phyloP scores from a whole-genome alignment of 495 filamentous ascomycete genomes.

The Tuber aestivum region DNA sequence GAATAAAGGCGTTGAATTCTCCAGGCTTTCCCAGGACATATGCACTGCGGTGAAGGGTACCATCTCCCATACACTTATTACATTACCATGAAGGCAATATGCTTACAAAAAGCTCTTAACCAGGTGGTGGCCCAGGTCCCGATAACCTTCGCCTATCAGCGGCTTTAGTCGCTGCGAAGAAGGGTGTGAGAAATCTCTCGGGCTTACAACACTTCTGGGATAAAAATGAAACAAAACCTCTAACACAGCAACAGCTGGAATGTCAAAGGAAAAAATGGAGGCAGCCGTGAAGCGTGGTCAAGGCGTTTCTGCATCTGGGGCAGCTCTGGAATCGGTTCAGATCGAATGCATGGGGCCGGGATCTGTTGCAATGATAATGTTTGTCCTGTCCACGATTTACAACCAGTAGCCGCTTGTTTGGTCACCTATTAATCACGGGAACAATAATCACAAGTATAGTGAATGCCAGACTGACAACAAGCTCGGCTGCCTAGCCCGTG shows the following conservation, averaged over 20 bases:
- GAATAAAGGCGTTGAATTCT: constrained; percentile 47
- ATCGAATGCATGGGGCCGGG: constrained; percentile 78
- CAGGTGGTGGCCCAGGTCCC: constrained; percentile 59
- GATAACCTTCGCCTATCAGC: constrained; percentile 68
- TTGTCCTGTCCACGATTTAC: constrained; percentile 5
- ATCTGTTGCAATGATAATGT: constrained; percentile 63
- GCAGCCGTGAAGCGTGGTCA: constrained; percentile 79
- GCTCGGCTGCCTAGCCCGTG: constrained; percentile 61
- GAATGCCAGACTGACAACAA: constrained; percentile 77
- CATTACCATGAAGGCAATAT: constrained; percentile 43
- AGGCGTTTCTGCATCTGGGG: constrained; percentile 66
- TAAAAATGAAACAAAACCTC: not conserved
- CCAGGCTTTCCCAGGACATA: constrained; percentile 51
- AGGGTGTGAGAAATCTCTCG: constrained; percentile 48
- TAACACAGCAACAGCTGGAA: constrained; percentile 50
- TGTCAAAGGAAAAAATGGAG: constrained; percentile 80
- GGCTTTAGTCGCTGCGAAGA: constrained; percentile 72
- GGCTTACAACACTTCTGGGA: not conserved
- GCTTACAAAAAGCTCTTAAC: constrained; percentile 10
- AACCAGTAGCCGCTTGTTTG: not conserved
- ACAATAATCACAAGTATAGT: constrained; percentile 13
- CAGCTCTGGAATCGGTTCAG: constrained; percentile 63
- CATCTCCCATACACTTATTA: constrained; percentile 13
- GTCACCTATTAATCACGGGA: constrained; percentile 1
- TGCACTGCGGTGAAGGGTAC: constrained; percentile 53